A percentile compares a stretch with the other conserved stretches of the same genome.
These are phyloP conservation scores for Trypanosoma melophagium DNA, from an alignment of 208 protist species.

Conservation along the genomic window DNA sequence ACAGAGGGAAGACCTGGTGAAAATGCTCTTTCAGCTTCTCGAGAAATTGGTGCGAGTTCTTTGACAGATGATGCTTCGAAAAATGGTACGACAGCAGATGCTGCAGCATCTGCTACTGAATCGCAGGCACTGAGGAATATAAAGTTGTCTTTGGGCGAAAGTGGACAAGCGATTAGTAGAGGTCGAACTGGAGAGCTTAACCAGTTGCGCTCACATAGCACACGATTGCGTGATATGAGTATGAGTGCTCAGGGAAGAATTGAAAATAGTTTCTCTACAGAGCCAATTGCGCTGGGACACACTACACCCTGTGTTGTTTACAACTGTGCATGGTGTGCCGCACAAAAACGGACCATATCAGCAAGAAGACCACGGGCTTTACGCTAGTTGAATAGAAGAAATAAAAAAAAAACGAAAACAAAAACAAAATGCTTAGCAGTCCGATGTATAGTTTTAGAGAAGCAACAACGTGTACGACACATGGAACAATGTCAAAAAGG, in stretches of 20 bases:
- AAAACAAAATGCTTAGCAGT: background rate
- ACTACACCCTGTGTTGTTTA: constrained; percentile 60
- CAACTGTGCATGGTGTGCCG: constrained; percentile 74
- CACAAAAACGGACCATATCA: constrained; percentile 28
- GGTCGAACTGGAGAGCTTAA: constrained; percentile 11
- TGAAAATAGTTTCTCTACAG: constrained; percentile 10
- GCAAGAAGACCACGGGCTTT: background rate
- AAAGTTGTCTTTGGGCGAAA: background rate
- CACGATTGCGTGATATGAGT: background rate
- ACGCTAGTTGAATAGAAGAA: background rate
- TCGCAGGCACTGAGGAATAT: background rate
- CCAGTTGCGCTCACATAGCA: constrained; percentile 17
- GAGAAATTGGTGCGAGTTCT: background rate
- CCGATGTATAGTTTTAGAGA: background rate
- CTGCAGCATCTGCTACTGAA: too few species aligned
- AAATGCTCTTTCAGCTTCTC: background rate
- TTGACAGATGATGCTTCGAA: background rate
- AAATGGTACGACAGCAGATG: background rate
- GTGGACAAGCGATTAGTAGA: background rate
- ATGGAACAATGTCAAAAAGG: background rate
- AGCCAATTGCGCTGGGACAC: constrained; percentile 35
- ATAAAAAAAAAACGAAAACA: constrained; percentile 9
- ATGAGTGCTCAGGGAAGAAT: background rate
- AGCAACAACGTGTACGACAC: too few species aligned
- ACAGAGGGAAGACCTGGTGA: background rate